These are phyloP conservation scores for Apium graveolens DNA, from an alignment of 129 eudicot species.

Conservation along the genomic window DNA sequence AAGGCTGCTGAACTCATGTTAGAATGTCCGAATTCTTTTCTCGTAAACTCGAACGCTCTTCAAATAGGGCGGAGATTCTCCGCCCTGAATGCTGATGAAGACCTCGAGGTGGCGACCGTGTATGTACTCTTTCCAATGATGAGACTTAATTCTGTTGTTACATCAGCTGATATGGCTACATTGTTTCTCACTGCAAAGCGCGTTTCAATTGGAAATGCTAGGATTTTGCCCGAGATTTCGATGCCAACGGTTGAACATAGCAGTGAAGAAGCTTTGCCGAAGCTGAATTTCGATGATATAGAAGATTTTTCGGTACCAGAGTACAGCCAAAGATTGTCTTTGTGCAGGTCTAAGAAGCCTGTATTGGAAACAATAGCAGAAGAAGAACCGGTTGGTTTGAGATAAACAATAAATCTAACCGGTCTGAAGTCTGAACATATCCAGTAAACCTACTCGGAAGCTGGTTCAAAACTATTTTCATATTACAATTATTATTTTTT, in stretches of 20 bases:
- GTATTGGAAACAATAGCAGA: constrained; percentile 84
- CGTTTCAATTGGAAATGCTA: constrained; percentile 20
- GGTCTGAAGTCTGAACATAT: background rate
- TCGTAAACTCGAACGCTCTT: constrained; percentile 53
- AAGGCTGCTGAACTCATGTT: constrained; percentile 82
- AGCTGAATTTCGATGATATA: constrained; percentile 28
- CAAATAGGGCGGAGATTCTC: constrained; percentile 54
- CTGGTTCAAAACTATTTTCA: background rate
- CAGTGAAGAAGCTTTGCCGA: constrained; percentile 19
- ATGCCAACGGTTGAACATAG: no score
- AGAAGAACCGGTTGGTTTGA: constrained; percentile 55
- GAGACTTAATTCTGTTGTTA: constrained; percentile 40
- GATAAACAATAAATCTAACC: constrained; percentile 41
- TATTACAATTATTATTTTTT: background rate
- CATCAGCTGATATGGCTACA: constrained; percentile 57
- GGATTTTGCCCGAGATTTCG: constrained; percentile 37
- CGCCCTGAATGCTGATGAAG: constrained; percentile 75
- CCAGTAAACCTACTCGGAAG: background rate
- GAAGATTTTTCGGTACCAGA: constrained; percentile 39
- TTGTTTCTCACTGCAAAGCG: constrained; percentile 49
- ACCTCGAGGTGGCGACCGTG: constrained; percentile 45
- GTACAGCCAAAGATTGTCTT: constrained; percentile 56
- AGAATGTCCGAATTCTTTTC: constrained; percentile 50
- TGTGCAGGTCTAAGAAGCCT: constrained; percentile 90
- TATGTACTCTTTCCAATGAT: constrained; percentile 68